Evolutionary conservation across 441 rosid species (phyloP).

Genomic region (Erysimum pusillum): DNA sequence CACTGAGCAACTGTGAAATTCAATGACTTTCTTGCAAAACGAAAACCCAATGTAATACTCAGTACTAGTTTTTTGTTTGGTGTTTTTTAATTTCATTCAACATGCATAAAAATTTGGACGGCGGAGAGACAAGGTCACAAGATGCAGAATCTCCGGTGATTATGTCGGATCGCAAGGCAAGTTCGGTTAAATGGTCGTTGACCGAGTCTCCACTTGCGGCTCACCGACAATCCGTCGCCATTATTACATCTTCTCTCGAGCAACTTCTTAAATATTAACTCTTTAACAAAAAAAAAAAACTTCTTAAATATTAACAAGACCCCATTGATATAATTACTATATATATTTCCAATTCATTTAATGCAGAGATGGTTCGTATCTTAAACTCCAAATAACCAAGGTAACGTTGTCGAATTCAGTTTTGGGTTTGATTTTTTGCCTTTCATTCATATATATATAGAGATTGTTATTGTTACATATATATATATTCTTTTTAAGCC

Average conservation of each 20-base stretch:
- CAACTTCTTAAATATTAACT: background rate
- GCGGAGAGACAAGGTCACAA: constrained; percentile 40
- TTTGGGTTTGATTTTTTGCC: background rate
- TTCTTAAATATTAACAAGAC: background rate
- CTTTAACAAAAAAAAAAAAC: too few species aligned
- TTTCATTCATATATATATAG: too few species aligned
- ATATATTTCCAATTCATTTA: background rate
- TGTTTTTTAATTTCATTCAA: background rate
- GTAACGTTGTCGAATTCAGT: background rate
- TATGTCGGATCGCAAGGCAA: constrained; percentile 29
- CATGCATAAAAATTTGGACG: constrained; percentile 9
- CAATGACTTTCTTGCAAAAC: background rate
- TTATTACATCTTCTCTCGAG: background rate
- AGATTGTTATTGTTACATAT: too few species aligned
- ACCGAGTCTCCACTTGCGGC: constrained; percentile 37
- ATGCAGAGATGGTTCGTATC: background rate
- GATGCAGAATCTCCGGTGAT: constrained; percentile 33
- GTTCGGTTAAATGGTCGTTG: constrained; percentile 41
- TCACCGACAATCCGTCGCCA: constrained; percentile 29
- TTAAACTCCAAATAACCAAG: background rate
- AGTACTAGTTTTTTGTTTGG: background rate
- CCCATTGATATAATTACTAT: background rate
- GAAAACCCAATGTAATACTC: background rate
- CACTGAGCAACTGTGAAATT: background rate
- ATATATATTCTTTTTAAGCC: background rate